Percentiles rank a stretch among this genome's conserved stretches.
Conservation (phyloP, 2,329 filamentous ascomycete genomes). For the Sporothrix sp. region DNA sequence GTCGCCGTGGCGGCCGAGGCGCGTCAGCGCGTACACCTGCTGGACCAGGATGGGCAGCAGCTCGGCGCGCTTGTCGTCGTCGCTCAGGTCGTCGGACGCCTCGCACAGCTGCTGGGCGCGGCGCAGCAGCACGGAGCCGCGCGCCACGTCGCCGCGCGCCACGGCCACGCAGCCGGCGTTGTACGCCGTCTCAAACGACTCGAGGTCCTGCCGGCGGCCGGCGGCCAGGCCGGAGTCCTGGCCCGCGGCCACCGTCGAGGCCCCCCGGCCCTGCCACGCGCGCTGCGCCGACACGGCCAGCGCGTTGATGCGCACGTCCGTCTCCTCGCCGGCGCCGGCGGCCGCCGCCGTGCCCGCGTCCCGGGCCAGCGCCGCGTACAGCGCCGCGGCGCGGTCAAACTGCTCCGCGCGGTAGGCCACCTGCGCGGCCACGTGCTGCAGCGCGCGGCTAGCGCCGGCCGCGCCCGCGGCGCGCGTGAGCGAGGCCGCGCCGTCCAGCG, state of each 20-base stretch:
- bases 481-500: conserved; percentile 52
- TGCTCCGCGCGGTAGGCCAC: conserved; percentile 65
- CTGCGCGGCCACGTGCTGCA: conserved; percentile 52
- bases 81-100: conserved; percentile 59
- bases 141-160: conserved; percentile 55
- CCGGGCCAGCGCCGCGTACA: conserved; percentile 51
- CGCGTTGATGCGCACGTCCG: conserved; percentile 68
- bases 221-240: conserved; percentile 44
- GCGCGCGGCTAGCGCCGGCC: conserved; percentile 19
- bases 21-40: conserved; percentile 61
- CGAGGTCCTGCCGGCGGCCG: conserved; percentile 49
- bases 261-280: conserved; percentile 53
- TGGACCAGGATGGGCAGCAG: conserved; percentile 67
- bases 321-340: conserved; percentile 50
- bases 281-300: conserved; percentile 63
- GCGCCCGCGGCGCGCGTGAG: conserved; percentile 19
- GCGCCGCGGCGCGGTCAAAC: conserved; percentile 54
- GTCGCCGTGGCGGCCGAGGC: conserved; percentile 55
- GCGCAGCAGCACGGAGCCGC: conserved; percentile 58
- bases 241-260: conserved; percentile 40
- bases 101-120: conserved; percentile 63
- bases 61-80: conserved; percentile 66
- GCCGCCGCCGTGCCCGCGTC: conserved; percentile 29
- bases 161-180: conserved; percentile 69
- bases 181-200: conserved; percentile 73